Base-by-base conservation (phyloP, 768 basidiomycete genomes). In the Panus rudis region DNA sequence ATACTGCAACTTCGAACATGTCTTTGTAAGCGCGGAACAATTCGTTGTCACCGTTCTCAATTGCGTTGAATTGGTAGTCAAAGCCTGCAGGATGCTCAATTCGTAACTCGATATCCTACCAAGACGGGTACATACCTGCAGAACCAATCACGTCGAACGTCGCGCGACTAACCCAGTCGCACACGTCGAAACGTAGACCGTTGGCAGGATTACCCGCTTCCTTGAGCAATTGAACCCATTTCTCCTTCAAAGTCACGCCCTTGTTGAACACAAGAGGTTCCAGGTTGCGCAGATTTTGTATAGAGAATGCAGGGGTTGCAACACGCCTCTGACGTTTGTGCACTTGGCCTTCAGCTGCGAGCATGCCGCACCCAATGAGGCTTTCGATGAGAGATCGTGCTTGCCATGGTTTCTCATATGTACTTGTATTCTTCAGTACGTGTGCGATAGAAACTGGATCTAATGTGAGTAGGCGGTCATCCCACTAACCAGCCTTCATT, bases 111-210 rank as follows among this genome's bases (percentile, higher is more conserved):
- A 33, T 27, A 28, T 12, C 22, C 30, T 35, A 44, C 35, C 1
- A 39, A 19, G 7, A 41, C 32, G 31, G 30, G 6, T 5, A 17
- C 17, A 19, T 43, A 87, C 86, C 87, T 31, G 91, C 87, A n/a
- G 88, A 60, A 1, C 91, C 92, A 52, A 96, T 91, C 33, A 93
- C 81, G 59, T 94, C 92, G 54, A 96, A 86, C 0, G 91, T 91
- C 7, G 82, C 81, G 32, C 89, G 73, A 49, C 81, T 84, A 25
- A 92, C 62, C 84, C 85, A 93, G 51, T 76, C 78, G 55, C 77
- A 81, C 6, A 92, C 76, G 53, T 96, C 88, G 20, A 96, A 56
- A 53, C 54, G 71, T 47, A 58, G 53, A 6, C 54, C 67, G 6
- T 55, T 46, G 10, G 24, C 43, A 13, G 37, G 6, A 16, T 37